Evolutionary conservation across 2,329 filamentous ascomycete genomes (phyloP).

Genomic region (Fusarium devonianum): DNA sequence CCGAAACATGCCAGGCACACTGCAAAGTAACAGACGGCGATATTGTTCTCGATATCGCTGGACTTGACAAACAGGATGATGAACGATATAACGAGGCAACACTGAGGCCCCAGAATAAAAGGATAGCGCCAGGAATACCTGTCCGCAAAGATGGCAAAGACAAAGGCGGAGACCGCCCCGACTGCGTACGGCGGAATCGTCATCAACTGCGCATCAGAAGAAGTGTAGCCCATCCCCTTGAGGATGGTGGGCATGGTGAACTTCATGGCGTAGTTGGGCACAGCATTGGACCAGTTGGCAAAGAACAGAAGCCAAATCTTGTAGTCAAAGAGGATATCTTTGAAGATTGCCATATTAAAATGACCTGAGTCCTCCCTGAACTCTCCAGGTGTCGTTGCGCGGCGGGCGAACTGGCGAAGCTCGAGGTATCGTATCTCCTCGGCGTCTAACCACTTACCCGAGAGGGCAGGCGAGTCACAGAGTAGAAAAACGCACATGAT

Average conservation of each 20-base stretch:
- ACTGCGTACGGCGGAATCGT: constrained; percentile 48
- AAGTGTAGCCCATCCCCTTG: constrained; percentile 49
- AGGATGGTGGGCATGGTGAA: constrained; percentile 49
- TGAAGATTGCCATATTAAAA: too few species aligned
- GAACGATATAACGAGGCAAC: constrained; percentile 45
- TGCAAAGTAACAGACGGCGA: constrained; percentile 34
- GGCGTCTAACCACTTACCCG: constrained; percentile 23
- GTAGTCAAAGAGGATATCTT: too few species aligned
- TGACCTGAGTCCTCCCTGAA: too few species aligned
- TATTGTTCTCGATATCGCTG: constrained; percentile 49
- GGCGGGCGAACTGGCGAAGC: constrained; percentile 24
- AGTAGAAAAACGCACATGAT: constrained; percentile 59
- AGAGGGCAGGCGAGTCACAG: constrained; percentile 25
- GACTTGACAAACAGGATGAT: constrained; percentile 45
- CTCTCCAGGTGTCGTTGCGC: too few species aligned
- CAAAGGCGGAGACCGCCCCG: constrained; percentile 41
- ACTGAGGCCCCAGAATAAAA: constrained; percentile 45
- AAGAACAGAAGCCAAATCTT: constrained; percentile 47
- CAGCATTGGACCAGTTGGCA: constrained; percentile 44
- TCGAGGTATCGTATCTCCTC: constrained; percentile 32
- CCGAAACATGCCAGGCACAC: constrained; percentile 16
- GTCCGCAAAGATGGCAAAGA: constrained; percentile 45
- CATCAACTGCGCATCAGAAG: constrained; percentile 37
- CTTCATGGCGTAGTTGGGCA: constrained; percentile 36
- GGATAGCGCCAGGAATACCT: constrained; percentile 49